Conservation (phyloP, 1,284 basidiomycete genomes). For the Mrakiaceae sp. region DNA sequence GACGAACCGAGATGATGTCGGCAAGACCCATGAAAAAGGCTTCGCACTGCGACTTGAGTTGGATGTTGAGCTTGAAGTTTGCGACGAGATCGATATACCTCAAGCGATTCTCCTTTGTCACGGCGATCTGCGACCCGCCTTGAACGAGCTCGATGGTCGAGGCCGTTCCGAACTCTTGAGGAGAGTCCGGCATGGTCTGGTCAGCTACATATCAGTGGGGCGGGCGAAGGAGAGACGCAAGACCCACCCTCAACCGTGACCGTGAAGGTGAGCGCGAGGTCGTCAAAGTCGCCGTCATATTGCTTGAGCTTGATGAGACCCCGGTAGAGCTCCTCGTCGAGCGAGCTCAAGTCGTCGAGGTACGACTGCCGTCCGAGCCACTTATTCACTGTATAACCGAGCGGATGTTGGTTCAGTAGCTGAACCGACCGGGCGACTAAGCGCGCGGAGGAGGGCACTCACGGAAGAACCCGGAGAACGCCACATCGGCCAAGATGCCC, state of each 20-base stretch:
- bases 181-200: neutral
- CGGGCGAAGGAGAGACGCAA: neutral
- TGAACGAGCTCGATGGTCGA: conserved; percentile 69
- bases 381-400: conserved; percentile 38
- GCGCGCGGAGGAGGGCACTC: neutral
- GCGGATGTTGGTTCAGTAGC: too few species aligned
- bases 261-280: conserved; percentile 86
- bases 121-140: conserved; percentile 70
- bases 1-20: neutral
- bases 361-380: conserved; percentile 82
- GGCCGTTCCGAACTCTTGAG: conserved; percentile 73
- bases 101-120: conserved; percentile 80
- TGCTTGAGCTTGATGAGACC: conserved; percentile 72
- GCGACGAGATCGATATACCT: conserved; percentile 85
- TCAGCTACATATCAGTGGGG: neutral
- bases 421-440: neutral
- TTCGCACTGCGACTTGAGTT: conserved; percentile 75
- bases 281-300: conserved; percentile 76
- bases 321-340: conserved; percentile 87
- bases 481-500: conserved; percentile 90
- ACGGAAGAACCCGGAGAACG: conserved; percentile 83
- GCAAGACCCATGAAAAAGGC: conserved; percentile 39
- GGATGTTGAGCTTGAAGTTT: conserved; percentile 76
- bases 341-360: conserved; percentile 76
- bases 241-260: conserved; percentile 67